These are phyloP conservation scores for Phytopythium mirpurense DNA, from an alignment of 352 stramenopile genomes.

Conservation along the genomic window DNA sequence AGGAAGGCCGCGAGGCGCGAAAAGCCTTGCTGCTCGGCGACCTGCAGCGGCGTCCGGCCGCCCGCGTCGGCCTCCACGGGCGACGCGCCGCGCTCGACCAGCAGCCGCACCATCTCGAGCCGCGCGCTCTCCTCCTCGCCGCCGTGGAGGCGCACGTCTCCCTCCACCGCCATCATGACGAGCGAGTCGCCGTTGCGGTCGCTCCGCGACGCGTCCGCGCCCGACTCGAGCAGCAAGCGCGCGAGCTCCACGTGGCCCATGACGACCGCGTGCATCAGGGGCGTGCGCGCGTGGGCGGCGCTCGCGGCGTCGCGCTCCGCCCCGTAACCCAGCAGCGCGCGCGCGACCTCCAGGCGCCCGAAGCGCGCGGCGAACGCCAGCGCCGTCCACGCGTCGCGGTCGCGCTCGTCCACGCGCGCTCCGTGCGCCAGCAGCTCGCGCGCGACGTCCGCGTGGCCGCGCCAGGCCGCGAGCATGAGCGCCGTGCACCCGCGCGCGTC, in stretches of 20 bases:
- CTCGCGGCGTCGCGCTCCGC: background rate
- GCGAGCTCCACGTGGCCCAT: background rate
- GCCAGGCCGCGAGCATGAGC: conserved; percentile 3
- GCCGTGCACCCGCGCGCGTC: conserved; percentile 2
- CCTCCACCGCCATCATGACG: conserved; percentile 1
- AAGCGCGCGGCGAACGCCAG: conserved; percentile 1
- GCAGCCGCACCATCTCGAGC: conserved; percentile 3
- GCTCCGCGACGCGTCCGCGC: background rate
- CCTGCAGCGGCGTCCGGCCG: background rate
- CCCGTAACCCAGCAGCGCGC: background rate
- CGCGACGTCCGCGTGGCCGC: background rate
- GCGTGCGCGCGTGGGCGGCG: conserved; percentile 1
- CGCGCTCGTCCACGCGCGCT: background rate
- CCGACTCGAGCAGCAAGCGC: background rate
- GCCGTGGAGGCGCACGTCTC: background rate
- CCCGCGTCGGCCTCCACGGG: background rate
- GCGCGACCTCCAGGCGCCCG: conserved; percentile 1
- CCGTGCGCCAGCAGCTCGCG: background rate
- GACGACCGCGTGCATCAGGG: conserved; percentile 4
- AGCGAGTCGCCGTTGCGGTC: background rate
- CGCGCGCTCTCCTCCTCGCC: conserved; percentile 2
- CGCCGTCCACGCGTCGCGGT: background rate
- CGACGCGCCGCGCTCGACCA: background rate
- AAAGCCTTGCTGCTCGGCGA: background rate
- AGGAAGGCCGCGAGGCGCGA: conserved; percentile 1